phyloP scores from a whole-genome alignment of 1,284 basidiomycete species.

The Ustilago trichophora region DNA sequence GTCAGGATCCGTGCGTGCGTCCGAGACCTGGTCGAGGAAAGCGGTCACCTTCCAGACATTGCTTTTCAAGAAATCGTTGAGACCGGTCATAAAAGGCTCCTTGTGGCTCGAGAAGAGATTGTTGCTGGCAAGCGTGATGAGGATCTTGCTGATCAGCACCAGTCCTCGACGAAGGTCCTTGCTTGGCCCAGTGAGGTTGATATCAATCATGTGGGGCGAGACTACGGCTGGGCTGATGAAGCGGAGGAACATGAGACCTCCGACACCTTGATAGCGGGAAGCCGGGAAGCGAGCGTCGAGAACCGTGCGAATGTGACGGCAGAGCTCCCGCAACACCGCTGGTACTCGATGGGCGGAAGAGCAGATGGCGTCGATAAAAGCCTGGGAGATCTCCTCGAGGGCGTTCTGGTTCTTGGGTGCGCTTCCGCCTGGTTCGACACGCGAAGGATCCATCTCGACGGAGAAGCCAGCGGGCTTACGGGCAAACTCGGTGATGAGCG shows the following conservation, averaged over 20 bases:
- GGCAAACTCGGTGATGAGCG: constrained; percentile 59
- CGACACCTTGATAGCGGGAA: constrained; percentile 61
- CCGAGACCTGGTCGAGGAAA: constrained; percentile 62
- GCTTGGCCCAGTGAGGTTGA: constrained; percentile 55
- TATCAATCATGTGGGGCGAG: constrained; percentile 61
- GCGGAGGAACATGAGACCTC: constrained; percentile 61
- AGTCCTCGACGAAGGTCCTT: constrained; percentile 57
- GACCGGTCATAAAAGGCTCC: constrained; percentile 60
- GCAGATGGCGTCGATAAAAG: constrained; percentile 62
- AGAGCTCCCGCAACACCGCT: constrained; percentile 61
- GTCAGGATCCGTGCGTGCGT: constrained; percentile 58
- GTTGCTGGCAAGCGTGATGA: constrained; percentile 61
- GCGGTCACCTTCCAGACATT: constrained; percentile 60
- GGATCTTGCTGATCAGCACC: constrained; percentile 61
- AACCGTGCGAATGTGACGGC: constrained; percentile 58
- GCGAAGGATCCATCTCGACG: constrained; percentile 60
- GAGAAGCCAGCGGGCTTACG: constrained; percentile 56
- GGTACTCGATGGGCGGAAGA: constrained; percentile 60
- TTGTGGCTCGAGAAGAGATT: constrained; percentile 61
- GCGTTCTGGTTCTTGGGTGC: constrained; percentile 52
- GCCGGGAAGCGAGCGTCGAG: constrained; percentile 59
- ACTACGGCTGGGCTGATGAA: constrained; percentile 63
- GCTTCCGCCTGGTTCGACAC: constrained; percentile 52
- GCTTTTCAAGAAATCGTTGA: constrained; percentile 61
- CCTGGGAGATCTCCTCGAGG: constrained; percentile 60